Conservation (phyloP, 2,329 filamentous ascomycete species). For the Apiospora pterosperma region DNA sequence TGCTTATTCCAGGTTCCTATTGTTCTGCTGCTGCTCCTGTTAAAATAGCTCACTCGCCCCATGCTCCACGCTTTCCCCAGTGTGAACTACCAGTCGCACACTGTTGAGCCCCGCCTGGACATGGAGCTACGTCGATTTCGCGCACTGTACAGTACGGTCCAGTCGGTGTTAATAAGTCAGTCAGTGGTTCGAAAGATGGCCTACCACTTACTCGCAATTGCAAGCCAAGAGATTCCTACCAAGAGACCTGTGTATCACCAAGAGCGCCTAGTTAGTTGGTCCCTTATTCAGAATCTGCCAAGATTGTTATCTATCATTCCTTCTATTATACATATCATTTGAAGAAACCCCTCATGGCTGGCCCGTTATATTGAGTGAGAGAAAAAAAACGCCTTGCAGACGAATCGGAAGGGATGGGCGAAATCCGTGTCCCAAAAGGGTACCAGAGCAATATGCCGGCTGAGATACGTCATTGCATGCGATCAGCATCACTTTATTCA, state of each 20-base stretch:
- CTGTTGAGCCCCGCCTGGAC: neutral
- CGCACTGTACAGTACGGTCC: neutral
- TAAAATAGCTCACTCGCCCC: conserved; percentile 3
- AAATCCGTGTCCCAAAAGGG: neutral
- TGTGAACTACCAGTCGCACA: neutral
- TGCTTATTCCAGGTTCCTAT: no score
- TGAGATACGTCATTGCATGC: neutral
- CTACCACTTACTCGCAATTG: conserved; percentile 1
- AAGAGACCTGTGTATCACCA: neutral
- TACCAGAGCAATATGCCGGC: neutral
- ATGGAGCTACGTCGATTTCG: neutral
- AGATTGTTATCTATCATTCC: neutral
- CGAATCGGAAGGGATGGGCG: neutral
- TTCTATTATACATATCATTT: neutral
- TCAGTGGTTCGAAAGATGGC: neutral
- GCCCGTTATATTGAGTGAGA: neutral
- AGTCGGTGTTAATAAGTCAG: neutral
- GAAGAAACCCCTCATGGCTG: neutral
- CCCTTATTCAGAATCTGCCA: neutral
- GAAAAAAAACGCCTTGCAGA: neutral
- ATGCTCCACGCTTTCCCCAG: neutral
- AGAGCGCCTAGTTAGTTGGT: neutral
- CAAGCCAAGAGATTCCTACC: neutral
- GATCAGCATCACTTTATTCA: conserved; percentile 1
- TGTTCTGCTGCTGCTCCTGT: no score